Conservation (phyloP, 257 asterid species). For the Avicennia marina region DNA sequence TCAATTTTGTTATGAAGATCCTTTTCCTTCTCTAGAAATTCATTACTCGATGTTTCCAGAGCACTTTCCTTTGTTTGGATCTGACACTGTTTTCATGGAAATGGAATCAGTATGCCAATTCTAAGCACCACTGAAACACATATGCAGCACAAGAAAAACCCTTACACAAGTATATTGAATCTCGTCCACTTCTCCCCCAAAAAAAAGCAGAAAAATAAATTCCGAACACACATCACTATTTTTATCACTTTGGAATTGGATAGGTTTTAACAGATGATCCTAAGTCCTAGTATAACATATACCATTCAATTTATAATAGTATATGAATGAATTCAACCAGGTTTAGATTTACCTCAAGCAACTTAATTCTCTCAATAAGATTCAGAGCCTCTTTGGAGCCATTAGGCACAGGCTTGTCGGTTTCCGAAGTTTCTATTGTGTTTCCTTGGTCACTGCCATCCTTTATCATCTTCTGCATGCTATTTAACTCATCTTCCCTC, state of each 20-base stretch:
- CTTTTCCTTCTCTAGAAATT: constrained; percentile 70
- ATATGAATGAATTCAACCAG: neutral
- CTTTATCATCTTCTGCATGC: constrained; percentile 60
- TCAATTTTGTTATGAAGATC: constrained; percentile 63
- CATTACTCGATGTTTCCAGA: constrained; percentile 54
- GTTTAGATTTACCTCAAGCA: constrained; percentile 56
- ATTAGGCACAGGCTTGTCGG: constrained; percentile 24
- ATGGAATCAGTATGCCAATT: neutral
- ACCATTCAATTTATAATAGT: no score
- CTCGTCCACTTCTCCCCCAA: no score
- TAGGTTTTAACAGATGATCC: no score
- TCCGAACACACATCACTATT: neutral
- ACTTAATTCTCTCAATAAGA: constrained; percentile 68
- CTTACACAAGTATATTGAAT: no score
- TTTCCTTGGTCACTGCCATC: constrained; percentile 26
- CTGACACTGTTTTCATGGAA: constrained; percentile 45
- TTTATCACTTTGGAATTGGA: no score
- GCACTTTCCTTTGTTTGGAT: constrained; percentile 62
- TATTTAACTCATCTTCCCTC: constrained; percentile 51
- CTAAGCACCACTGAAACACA: neutral
- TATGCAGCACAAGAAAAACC: neutral
- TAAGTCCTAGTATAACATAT: no score
- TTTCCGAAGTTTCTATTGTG: constrained; percentile 30
- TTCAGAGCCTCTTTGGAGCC: constrained; percentile 49
- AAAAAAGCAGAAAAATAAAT: neutral